These are phyloP conservation scores for Mallotus repandus DNA, from an alignment of 441 rosid species.

Conservation along the genomic window DNA sequence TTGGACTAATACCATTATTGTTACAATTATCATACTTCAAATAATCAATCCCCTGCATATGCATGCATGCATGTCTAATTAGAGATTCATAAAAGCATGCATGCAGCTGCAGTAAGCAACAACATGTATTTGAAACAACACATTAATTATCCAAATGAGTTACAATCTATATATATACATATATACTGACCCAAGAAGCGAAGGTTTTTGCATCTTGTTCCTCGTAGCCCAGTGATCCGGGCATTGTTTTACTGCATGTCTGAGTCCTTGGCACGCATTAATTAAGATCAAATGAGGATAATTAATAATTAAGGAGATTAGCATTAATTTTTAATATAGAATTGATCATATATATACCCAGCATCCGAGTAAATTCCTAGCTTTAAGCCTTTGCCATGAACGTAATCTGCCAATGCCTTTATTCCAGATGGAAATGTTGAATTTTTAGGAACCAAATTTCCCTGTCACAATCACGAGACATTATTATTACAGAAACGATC, in stretches of 20 bases:
- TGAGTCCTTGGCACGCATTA: conserved; percentile 30
- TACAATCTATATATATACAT: too few relatives aligned
- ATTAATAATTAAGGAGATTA: too few relatives aligned
- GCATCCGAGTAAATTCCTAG: conserved; percentile 70
- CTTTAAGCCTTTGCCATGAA: conserved; percentile 61
- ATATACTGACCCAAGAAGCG: conserved; percentile 52
- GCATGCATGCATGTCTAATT: too few relatives aligned
- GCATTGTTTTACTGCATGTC: conserved; percentile 62
- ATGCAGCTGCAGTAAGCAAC: too few relatives aligned
- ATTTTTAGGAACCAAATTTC: conserved; percentile 48
- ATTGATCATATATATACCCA: conserved; percentile 36
- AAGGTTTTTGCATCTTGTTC: conserved; percentile 67
- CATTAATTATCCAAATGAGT: too few relatives aligned
- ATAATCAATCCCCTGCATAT: conserved; percentile 56
- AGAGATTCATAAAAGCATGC: too few relatives aligned
- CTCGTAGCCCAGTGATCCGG: conserved; percentile 62
- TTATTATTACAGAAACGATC: too few relatives aligned
- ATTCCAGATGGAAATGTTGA: conserved; percentile 65
- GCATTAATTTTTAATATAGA: too few relatives aligned
- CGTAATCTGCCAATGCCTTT: conserved; percentile 58
- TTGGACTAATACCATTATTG: conserved; percentile 43
- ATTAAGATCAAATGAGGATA: too few relatives aligned
- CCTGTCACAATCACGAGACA: conserved; percentile 29
- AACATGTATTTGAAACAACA: too few relatives aligned
- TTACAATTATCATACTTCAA: conserved; percentile 68